Percentiles rank a stretch among this genome's conserved stretches.
Evolutionary conservation across 2,329 filamentous ascomycete species (phyloP).

Genomic region (Chrysoporthe puriensis): DNA sequence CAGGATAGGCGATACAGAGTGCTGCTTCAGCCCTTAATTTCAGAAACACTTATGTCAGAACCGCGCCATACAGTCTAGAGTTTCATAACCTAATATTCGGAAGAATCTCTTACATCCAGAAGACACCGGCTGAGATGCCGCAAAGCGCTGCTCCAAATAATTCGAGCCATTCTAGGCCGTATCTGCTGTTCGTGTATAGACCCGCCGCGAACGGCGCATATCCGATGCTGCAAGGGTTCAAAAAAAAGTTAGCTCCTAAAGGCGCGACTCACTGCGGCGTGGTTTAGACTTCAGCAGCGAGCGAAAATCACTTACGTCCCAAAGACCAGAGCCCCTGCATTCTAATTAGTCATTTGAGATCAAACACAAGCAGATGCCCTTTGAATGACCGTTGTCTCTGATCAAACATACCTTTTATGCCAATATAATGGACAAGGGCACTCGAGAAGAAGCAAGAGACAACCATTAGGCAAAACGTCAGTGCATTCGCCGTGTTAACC

Average conservation of each 20-base stretch:
- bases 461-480: slow-evolving; percentile 50
- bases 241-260: background rate
- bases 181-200: slow-evolving; percentile 73
- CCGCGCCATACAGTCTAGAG: too few relatives aligned
- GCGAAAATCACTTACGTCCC: slow-evolving; percentile 56
- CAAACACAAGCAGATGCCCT: background rate
- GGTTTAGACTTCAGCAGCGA: background rate
- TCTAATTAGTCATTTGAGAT: background rate
- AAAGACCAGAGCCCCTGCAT: slow-evolving; percentile 63
- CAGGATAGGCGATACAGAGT: slow-evolving; percentile 73
- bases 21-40: slow-evolving; percentile 62
- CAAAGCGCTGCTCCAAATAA: slow-evolving; percentile 71
- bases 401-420: slow-evolving; percentile 58
- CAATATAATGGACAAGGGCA: slow-evolving; percentile 66
- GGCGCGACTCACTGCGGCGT: background rate
- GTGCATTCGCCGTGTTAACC: slow-evolving; percentile 50
- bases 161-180: slow-evolving; percentile 69
- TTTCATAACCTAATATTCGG: too few relatives aligned
- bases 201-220: slow-evolving; percentile 74
- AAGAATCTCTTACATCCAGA: slow-evolving; percentile 59
- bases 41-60: background rate
- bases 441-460: slow-evolving; percentile 60
- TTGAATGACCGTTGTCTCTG: too few relatives aligned
- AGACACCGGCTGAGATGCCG: slow-evolving; percentile 71
- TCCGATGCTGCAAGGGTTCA: slow-evolving; percentile 51